Percentiles rank a stretch among this genome's conserved stretches.
Conservation (phyloP, 2,329 filamentous ascomycete species). For the Colletotrichum chrysophilum region DNA sequence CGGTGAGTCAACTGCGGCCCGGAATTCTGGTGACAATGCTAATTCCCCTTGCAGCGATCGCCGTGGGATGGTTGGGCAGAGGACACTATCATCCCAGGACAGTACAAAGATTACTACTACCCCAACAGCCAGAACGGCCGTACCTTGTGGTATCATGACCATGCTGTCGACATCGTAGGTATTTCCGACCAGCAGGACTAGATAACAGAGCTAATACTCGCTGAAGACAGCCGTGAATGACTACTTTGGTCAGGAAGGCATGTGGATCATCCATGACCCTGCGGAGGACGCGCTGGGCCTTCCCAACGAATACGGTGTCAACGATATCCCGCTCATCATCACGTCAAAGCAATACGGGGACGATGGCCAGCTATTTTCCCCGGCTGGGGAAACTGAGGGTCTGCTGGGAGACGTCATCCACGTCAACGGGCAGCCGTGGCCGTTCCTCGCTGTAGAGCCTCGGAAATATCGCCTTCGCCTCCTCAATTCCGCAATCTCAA, state of each 20-base stretch:
- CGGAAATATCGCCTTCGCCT: conserved; percentile 65
- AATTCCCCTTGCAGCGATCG: conserved; percentile 11
- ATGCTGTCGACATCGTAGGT: conserved; percentile 38
- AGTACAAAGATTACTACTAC: conserved; percentile 69
- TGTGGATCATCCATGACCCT: conserved; percentile 58
- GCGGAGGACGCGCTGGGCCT: conserved; percentile 53
- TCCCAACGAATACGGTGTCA: conserved; percentile 52
- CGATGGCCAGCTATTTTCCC: conserved; percentile 53
- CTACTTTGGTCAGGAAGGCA: conserved; percentile 61
- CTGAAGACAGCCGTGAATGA: conserved; percentile 55
- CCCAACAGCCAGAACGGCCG: conserved; percentile 59
- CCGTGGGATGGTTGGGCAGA: conserved; percentile 54
- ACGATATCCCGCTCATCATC: conserved; percentile 60
- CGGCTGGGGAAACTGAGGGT: conserved; percentile 46
- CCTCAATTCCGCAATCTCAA: conserved; percentile 52
- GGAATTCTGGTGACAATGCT: background rate
- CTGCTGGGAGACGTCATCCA: conserved; percentile 63
- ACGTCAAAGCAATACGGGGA: conserved; percentile 56
- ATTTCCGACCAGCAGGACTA: too few species aligned
- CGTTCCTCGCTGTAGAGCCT: conserved; percentile 60
- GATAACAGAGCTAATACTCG: background rate
- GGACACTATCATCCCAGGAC: conserved; percentile 52
- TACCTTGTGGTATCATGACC: conserved; percentile 63
- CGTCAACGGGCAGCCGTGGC: conserved; percentile 66
- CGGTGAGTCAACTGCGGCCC: conserved; percentile 15